Base-by-base conservation (phyloP, 768 basidiomycete genomes). In the Boletus fagicola region DNA sequence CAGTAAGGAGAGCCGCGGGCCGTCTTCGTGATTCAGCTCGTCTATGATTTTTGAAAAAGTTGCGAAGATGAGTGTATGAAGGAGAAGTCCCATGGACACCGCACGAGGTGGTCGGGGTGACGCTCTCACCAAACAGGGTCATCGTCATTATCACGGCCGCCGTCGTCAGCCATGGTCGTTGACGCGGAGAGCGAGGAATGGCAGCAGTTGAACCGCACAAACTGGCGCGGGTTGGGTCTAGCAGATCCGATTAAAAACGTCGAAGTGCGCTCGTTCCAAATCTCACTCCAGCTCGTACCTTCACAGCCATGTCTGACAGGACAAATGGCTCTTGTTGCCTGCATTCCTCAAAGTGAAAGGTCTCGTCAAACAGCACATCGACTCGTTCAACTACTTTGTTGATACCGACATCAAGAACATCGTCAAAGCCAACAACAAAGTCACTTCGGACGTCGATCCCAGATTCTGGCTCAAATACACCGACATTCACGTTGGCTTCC, bases 351-450 rank as follows among this genome's bases (percentile, higher is more conserved):
- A 95, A 75, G 92, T 97, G 59, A 99, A 99, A 68, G 97, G 97
- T 57, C 86, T 99, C 15, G 97, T 99, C 59, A 98, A 98, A 77
- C 97, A 98, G 70, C 97, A 99, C 70, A 91, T 98, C 64, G 97
- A 98, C 73, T 97, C 94, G 9, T 98, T 94, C 85, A 98, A 98
- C 77, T 95, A 96, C 74, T 98, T 99, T 68, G 94, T 98, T 68
- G 92, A 98, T 65, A 87, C 90, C 43, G 97, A 98, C 69, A 90
- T 99, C 70, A 95, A 94, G 73, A 96, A 94, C 65, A 97, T 99
- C 66, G 86, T 98, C 57, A 90, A 86, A 62, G 93, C 93, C 7
- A 95, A 96, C 70, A 88, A 86, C 76, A 92, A 93, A 70, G 87
- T 96, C 67, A 94, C 92, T 4, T 97, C 94, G 18, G 97, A 99